Evolutionary conservation across 2,329 filamentous ascomycete genomes (phyloP).

Genomic region (Diaporthe vaccinii): DNA sequence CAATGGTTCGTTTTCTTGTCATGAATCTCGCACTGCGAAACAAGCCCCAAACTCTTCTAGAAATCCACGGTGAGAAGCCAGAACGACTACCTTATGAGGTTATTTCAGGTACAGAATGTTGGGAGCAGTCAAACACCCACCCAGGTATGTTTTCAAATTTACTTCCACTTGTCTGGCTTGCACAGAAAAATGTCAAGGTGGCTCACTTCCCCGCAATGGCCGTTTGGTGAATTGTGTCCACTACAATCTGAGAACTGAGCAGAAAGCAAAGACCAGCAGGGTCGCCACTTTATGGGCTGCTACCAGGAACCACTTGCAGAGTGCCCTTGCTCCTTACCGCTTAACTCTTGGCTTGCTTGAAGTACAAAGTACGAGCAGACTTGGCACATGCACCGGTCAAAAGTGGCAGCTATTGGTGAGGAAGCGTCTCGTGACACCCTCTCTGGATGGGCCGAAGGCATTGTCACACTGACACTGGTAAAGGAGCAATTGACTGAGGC

Average conservation of each 20-base stretch:
- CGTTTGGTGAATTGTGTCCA: too few relatives aligned
- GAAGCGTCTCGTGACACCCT: background rate
- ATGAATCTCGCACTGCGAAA: background rate
- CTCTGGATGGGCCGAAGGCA: background rate
- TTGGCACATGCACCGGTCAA: background rate
- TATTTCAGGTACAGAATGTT: too few relatives aligned
- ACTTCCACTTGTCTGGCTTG: constrained; percentile 1
- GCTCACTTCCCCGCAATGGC: background rate
- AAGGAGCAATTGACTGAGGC: background rate
- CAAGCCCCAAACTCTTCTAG: background rate
- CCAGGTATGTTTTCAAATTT: background rate
- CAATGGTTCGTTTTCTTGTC: background rate
- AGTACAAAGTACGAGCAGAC: background rate
- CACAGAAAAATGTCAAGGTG: background rate
- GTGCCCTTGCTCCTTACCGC: too few relatives aligned
- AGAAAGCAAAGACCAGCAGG: background rate
- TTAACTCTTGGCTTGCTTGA: too few relatives aligned
- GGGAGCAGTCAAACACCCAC: too few relatives aligned
- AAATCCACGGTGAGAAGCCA: background rate
- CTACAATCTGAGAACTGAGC: background rate
- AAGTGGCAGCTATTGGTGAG: too few relatives aligned
- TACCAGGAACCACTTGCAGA: background rate
- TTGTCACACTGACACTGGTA: too few relatives aligned
- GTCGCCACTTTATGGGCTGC: background rate
- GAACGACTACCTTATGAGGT: background rate